Evolutionary conservation across 129 eudicot species (phyloP).

Genomic region (Sambucus nigra): DNA sequence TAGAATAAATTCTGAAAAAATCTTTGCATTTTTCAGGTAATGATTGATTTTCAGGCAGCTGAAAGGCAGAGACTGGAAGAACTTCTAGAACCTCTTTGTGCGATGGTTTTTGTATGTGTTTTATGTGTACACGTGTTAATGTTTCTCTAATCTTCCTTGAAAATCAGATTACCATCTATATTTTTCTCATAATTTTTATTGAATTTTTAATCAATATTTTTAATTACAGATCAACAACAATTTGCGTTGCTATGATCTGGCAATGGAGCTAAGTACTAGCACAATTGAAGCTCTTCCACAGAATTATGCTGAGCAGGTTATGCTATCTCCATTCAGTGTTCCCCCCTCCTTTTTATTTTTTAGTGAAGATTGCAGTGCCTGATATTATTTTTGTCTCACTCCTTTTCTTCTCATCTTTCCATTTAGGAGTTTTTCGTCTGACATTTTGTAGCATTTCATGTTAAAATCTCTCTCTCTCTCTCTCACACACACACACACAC

Average conservation of each 20-base stretch:
- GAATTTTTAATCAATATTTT: too few relatives aligned
- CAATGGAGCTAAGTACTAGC: conserved; percentile 93
- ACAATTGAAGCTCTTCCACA: conserved; percentile 86
- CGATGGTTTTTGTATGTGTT: conserved; percentile 50
- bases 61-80: conserved; percentile 79
- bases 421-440: too few relatives aligned
- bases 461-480: too few relatives aligned
- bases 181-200: conserved; percentile 10
- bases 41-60: conserved; percentile 97
- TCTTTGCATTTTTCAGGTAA: conserved; percentile 44
- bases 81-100: conserved; percentile 90
- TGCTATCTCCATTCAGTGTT: background rate
- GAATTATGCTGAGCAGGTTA: conserved; percentile 91
- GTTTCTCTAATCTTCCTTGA: conserved; percentile 7
- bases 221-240: conserved; percentile 85
- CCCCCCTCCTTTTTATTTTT: too few relatives aligned
- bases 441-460: too few relatives aligned
- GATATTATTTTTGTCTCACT: too few relatives aligned
- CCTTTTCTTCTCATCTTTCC: too few relatives aligned
- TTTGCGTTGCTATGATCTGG: conserved; percentile 92
- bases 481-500: too few relatives aligned
- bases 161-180: background rate
- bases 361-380: too few relatives aligned
- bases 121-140: background rate
- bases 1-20: conserved; percentile 10